Base-by-base conservation (phyloP, 495 filamentous ascomycete genomes). In the Hypoxylon lenormandii region DNA sequence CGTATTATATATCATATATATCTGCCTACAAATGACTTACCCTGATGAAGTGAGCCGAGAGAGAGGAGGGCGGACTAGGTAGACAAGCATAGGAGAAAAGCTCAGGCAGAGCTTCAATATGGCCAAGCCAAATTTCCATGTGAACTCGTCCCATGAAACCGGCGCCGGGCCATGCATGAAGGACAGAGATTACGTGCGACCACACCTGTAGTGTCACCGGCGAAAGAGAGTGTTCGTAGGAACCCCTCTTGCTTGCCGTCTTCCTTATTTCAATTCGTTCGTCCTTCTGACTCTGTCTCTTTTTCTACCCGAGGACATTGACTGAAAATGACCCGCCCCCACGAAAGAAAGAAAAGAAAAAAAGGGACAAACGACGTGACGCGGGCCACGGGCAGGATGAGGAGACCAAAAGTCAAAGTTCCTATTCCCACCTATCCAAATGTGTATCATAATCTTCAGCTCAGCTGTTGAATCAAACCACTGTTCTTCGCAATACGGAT, bases 81-180 rank as follows among this genome's bases (percentile, higher is more conserved):
- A 5, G 23, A 33, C 30, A 33, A 33, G 10, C 30, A 33, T 8
- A 38, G 42, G n/a, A n/a, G 47, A 21, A 66, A 59, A 59, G 13
- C 46, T 51, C 45, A 52, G 38, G 19, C 30, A 33, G 10, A 7
- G n/a, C n/a, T 11, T 33, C 30, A 11, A 8, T 8, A 45, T 30
- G 33, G 52, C 52, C 22, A 45, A 19, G 30, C 37, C 12, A 69
- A 59, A 21, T 3, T 62, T 47, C 40, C 58, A 63, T 69, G 49
- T 23, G 47, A 51, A 58, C 43, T 38, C 15, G 50, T 60, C 60
- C 66, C 53, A 63, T 64, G 33, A 42, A 43, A 28, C 40, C 53
- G 52, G 55, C 47, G 22, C 26, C 42, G 23, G 54, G 38, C 13
- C 33, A 13, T 38, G 47, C 45, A 10, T 15, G 46, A 42, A 42